Evolutionary conservation across 495 filamentous ascomycete species (phyloP), one percentile per base, ranked within the genome.

Genomic region (Monascus purpureus): DNA sequence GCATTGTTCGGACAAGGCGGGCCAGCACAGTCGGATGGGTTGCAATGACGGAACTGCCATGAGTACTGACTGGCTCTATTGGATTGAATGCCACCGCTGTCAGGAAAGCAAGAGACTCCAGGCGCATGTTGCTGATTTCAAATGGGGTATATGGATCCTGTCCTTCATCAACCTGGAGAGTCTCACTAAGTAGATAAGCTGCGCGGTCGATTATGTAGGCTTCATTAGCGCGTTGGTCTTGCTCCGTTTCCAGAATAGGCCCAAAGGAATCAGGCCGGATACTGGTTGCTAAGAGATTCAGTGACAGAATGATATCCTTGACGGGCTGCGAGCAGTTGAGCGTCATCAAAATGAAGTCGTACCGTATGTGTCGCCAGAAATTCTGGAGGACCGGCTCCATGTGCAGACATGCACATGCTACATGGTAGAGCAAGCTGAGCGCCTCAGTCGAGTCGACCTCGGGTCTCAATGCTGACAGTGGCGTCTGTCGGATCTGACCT

Each of bases 281-380:
- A 30, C 74, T 77, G 0, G 73, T 77, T 17, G 57, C 57, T 2
- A 84, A 53, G 1, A 82, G 53, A 11, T 61, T 59, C 13, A 79
- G 45, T 33, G 67, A 70, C 6, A 70, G 47, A n/a, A 59, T 55
- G 28, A 82, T 70, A 25, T 79, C 68, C 1, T 53, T 37, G n/a
- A 78, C 47, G 1, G 65, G 78, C 27, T 75, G 72, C 19, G 59
- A 58, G 22, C 58, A 51, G 32, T 69, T 68, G 13, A 82, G 54
- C 57, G 79, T 70, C 47, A 79, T 64, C 12, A 81, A 45, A 12
- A 75, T 60, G 47, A 80, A 80, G 13, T 75, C 71, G 31, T 68
- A 66, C 11, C 72, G 63, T 26, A 80, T 65, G 16, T 51, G 41
- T 28, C 56, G 55, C 79, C 79, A 84, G 43, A 82, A 75, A 13